Evolutionary conservation across 2,329 filamentous ascomycete species (phyloP), one percentile per base, ranked within the genome.

Genomic region (Helicocarpus griseus): DNA sequence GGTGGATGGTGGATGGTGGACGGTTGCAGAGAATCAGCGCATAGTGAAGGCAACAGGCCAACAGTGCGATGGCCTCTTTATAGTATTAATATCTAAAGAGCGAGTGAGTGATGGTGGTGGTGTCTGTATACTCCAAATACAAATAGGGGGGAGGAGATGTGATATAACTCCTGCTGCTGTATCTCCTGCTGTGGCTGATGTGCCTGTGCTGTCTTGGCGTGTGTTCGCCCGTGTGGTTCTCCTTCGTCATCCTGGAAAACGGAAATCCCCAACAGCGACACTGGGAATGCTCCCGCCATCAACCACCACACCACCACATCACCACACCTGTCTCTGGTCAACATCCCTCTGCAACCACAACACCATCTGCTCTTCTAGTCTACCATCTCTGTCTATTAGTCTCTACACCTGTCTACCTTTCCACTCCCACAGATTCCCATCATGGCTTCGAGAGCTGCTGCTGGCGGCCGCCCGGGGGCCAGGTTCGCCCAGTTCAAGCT

Each of bases 401-500:
- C 9, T 1, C 26, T 9, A 4, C 19, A 11, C 9, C 7, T 24
- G 14, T 31, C 28, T 33, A 17, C 22, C 17, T 5, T 33, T n/a
- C 21, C 43, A 31, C 14, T n/a, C 13, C 36, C 14, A 4, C 17
- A 21, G 17, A 11, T 39, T 6, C 29, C 13, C 36, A 77, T 63
- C 69, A 97, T 97, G 91, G 87, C 90, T 73, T 81, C 87, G 71
- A 83, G 89, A 82, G 82, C 83, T 75, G 83, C 78, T 81, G 84
- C 83, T 81, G 77, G 78, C 66, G 77, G 75, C 65, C 76, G 81
- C 59, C 78, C 80, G 55, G 79, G 79, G 64, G 80, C 87, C 73
- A 85, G 91, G 66, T 97, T 98, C 73, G 91, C 93, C 64, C 93
- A 98, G 79, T 98, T 98, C 77, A 98, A 98, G 80, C 81, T 98